These are phyloP conservation scores for Apiospora koreana DNA, from an alignment of 2,329 filamentous ascomycete species.

Conservation along the genomic window DNA sequence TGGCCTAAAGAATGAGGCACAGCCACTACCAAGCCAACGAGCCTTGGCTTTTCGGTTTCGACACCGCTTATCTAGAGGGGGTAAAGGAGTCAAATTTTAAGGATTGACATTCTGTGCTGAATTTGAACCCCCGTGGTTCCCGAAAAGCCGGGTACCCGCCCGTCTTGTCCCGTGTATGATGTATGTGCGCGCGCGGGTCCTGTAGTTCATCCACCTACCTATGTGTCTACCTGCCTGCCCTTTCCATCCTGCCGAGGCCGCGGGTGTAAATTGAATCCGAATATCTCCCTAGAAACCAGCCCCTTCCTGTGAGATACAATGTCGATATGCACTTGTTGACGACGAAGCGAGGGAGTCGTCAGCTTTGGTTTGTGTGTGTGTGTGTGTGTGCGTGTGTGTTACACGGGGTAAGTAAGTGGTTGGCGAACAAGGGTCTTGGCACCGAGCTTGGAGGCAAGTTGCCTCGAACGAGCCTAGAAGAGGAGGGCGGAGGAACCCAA, in stretches of 20 bases:
- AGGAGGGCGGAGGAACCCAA: background rate
- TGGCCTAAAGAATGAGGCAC: background rate
- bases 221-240: background rate
- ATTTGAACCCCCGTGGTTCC: constrained; percentile 8
- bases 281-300: background rate
- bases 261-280: background rate
- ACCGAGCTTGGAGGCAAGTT: background rate
- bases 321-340: background rate
- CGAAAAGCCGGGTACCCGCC: constrained; percentile 3
- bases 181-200: background rate
- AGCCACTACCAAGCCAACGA: background rate
- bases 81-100: background rate
- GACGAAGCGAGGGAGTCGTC: background rate
- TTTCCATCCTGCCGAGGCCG: background rate
- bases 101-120: background rate
- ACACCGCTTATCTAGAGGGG: constrained; percentile 6
- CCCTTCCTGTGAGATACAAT: background rate
- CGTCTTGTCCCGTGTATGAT: background rate
- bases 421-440: constrained; percentile 2
- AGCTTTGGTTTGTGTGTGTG: background rate
- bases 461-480: background rate
- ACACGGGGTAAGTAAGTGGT: constrained; percentile 1
- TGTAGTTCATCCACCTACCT: background rate
- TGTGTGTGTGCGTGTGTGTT: background rate
- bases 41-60: background rate